Evolutionary conservation across 306 rosid genomes (phyloP), one percentile per base, ranked within the genome.

Genomic region (Cucurbita pepo): DNA sequence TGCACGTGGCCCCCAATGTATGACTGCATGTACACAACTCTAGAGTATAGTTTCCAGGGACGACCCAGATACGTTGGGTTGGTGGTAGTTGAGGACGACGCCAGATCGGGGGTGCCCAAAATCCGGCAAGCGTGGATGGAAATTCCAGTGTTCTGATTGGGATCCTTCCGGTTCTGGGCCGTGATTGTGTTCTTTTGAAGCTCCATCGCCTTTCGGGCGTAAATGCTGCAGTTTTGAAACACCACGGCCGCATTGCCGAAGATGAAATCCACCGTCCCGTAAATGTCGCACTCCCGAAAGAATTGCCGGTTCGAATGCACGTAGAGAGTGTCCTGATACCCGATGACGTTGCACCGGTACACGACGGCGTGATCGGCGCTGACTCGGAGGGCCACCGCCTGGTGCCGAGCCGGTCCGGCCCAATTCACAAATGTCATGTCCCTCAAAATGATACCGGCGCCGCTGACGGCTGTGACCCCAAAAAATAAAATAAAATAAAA

Each of bases 231-330:
- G 12, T 86, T 95, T 34, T 95, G 99, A 34, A 95, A 88, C 12
- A 95, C 99, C 6, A 95, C 99, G 0, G 99, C 99, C 0, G 99
- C 99, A 18, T 95, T 95, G 41, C 99, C 99, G 44, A 91, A 95
- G 37, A 95, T 89, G 85, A 91, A 91, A 60, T 95, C 99, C 0
- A 95, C 91, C 0, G 99, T 95, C 3, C 99, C 99, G 36, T 85
- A 95, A 1, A 95, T 76, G 59, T 86, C 92, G 2, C 91, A 87
- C 61, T 95, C 99, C 0, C 99, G 84, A 62, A 63, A 85, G 76
- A 95, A 95, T 18, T 91, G 97, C 8, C 99, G 96, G 47, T 95
- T 95, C 0, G 99, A 95, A 81, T 95, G 99, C 0, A 85, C 99
- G 7, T 95, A 95, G 60, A 89, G 81, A 0, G 96, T 78, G 85